Percentiles rank a stretch among this genome's conserved stretches.
phyloP scores from a whole-genome alignment of 2,329 filamentous ascomycete species.

The Pyrenochaeta sp. region DNA sequence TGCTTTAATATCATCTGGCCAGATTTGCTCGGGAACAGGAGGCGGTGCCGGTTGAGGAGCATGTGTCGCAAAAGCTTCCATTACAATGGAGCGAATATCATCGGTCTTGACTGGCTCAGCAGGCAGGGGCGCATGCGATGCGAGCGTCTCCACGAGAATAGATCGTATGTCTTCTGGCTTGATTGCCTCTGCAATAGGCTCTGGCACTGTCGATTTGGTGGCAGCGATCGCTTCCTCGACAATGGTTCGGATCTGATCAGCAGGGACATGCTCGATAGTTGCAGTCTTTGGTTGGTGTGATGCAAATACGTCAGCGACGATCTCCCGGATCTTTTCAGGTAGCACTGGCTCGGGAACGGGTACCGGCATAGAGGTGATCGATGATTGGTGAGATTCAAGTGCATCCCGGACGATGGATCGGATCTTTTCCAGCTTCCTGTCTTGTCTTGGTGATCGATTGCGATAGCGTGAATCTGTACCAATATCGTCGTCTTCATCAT shows the following conservation, averaged over 20 bases:
- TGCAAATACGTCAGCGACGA: conserved; percentile 69
- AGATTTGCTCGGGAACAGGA: conserved; percentile 39
- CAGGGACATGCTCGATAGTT: conserved; percentile 41
- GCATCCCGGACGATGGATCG: conserved; percentile 67
- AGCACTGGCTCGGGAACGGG: conserved; percentile 37
- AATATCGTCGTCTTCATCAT: conserved; percentile 85
- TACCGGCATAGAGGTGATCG: conserved; percentile 32
- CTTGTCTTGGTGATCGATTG: conserved; percentile 78
- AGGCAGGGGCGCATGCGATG: conserved; percentile 23
- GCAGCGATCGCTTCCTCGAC: conserved; percentile 70
- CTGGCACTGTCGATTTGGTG: conserved; percentile 41
- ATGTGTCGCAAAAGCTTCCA: conserved; percentile 41
- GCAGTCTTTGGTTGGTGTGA: conserved; percentile 48
- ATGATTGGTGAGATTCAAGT: conserved; percentile 60
- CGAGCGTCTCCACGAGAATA: conserved; percentile 33
- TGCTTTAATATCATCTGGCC: conserved; percentile 60
- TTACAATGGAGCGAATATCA: conserved; percentile 36
- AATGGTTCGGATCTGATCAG: conserved; percentile 75
- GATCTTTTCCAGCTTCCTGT: conserved; percentile 85
- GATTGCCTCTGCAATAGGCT: conserved; percentile 27
- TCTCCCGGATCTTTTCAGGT: conserved; percentile 75
- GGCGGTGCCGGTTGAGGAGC: conserved; percentile 34
- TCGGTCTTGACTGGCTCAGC: conserved; percentile 27
- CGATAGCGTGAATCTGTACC: conserved; percentile 64
- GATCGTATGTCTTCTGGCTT: conserved; percentile 40